These are phyloP conservation scores for Talaromyces islandicus DNA, from an alignment of 2,329 filamentous ascomycete genomes.

Conservation along the genomic window DNA sequence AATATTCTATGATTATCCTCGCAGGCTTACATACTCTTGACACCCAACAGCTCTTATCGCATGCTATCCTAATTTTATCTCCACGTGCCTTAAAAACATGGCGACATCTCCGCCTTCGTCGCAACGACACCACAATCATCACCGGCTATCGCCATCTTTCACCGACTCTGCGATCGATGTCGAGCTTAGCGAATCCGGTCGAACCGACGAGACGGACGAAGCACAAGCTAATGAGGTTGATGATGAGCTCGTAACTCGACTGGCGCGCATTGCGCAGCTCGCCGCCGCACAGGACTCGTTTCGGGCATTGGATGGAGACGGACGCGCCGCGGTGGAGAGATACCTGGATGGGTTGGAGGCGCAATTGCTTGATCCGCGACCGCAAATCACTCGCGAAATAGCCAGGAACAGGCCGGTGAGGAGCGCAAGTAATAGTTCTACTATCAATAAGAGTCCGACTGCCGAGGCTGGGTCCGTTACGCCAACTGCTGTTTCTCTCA, in stretches of 20 bases:
- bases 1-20: neutral
- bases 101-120: neutral
- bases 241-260: constrained; percentile 6
- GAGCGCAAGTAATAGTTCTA: neutral
- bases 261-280: constrained; percentile 5
- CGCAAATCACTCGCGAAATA: constrained; percentile 16
- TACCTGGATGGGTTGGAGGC: constrained; percentile 19
- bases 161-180: constrained; percentile 23
- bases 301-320: constrained; percentile 12
- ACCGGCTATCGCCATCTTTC: constrained; percentile 15
- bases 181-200: constrained; percentile 6
- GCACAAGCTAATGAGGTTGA: neutral
- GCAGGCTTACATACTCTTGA: neutral
- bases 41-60: neutral
- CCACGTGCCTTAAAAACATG: neutral
- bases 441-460: neutral
- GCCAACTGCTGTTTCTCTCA: neutral
- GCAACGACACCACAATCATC: neutral
- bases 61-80: neutral
- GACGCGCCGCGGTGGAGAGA: constrained; percentile 25
- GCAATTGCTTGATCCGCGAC: constrained; percentile 22
- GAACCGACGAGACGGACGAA: neutral
- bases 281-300: constrained; percentile 6
- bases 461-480: constrained; percentile 11
- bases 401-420: constrained; percentile 12